These are phyloP conservation scores for Pascua sp. DNA, from an alignment of 1,284 basidiomycete species.

Conservation along the genomic window DNA sequence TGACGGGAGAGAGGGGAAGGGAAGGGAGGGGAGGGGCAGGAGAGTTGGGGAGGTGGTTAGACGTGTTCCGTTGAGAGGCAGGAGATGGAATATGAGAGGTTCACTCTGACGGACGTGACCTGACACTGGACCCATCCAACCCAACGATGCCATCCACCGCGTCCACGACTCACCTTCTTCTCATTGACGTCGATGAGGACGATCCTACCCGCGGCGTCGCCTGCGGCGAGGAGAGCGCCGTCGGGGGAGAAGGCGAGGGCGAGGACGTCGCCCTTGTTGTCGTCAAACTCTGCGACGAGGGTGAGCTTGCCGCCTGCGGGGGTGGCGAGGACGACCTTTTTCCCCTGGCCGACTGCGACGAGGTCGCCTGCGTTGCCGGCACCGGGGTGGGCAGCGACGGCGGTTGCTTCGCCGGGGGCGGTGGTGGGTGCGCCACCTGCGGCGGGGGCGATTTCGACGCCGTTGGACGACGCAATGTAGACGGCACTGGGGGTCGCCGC, in stretches of 20 bases:
- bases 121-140: too few relatives aligned
- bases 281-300: slow-evolving; percentile 56
- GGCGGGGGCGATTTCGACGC: slow-evolving; percentile 58
- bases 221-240: slow-evolving; percentile 68
- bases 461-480: slow-evolving; percentile 66
- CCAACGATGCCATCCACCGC: background rate
- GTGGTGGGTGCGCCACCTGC: slow-evolving; percentile 22
- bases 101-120: too few relatives aligned
- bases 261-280: slow-evolving; percentile 68
- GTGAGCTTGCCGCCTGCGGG: slow-evolving; percentile 22
- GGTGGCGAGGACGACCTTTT: slow-evolving; percentile 58
- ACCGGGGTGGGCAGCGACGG: slow-evolving; percentile 36
- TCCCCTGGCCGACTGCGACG: slow-evolving; percentile 48
- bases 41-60: too few relatives aligned
- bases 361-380: slow-evolving; percentile 25
- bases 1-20: too few relatives aligned
- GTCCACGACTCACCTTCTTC: slow-evolving; percentile 55
- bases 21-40: too few relatives aligned
- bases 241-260: slow-evolving; percentile 78
- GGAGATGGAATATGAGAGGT: too few relatives aligned
- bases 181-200: slow-evolving; percentile 59
- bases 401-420: slow-evolving; percentile 24
- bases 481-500: slow-evolving; percentile 60
- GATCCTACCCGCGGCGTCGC: slow-evolving; percentile 59
- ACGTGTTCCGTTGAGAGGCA: too few relatives aligned